These are phyloP conservation scores for Fusarium pininemorale DNA, from an alignment of 2,329 filamentous ascomycete genomes.

Conservation along the genomic window DNA sequence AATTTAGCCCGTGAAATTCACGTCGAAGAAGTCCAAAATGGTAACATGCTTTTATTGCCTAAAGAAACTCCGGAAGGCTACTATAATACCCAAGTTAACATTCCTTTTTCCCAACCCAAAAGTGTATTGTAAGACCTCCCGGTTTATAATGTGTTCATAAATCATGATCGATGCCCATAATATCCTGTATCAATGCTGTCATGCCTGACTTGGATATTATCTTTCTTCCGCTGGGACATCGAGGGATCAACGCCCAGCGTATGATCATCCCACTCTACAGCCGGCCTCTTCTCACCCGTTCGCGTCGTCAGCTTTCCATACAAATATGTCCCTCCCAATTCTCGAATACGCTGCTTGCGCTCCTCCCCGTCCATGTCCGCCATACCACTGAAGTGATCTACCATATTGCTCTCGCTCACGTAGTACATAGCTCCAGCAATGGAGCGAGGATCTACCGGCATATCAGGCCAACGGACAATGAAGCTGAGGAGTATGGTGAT, in stretches of 20 bases:
- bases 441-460: constrained; percentile 58
- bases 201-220: constrained; percentile 6
- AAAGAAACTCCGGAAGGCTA: background rate
- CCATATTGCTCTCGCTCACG: constrained; percentile 43
- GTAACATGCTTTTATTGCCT: background rate
- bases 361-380: constrained; percentile 31
- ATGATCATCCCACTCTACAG: constrained; percentile 41
- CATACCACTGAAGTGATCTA: constrained; percentile 38
- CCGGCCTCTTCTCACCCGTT: constrained; percentile 31
- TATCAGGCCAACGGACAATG: constrained; percentile 53
- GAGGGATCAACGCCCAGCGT: constrained; percentile 13
- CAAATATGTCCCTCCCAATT: constrained; percentile 38
- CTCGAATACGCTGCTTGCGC: constrained; percentile 31
- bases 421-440: constrained; percentile 58
- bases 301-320: constrained; percentile 37
- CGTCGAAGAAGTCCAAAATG: background rate
- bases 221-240: constrained; percentile 5
- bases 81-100: background rate
- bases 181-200: constrained; percentile 36
- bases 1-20: background rate
- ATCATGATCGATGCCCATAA: constrained; percentile 22
- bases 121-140: background rate
- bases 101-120: background rate
- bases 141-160: background rate
- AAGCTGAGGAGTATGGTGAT: constrained; percentile 52